phyloP scores from a whole-genome alignment of 192 early-diverging fungal species.

The Entomortierella lignicola region DNA sequence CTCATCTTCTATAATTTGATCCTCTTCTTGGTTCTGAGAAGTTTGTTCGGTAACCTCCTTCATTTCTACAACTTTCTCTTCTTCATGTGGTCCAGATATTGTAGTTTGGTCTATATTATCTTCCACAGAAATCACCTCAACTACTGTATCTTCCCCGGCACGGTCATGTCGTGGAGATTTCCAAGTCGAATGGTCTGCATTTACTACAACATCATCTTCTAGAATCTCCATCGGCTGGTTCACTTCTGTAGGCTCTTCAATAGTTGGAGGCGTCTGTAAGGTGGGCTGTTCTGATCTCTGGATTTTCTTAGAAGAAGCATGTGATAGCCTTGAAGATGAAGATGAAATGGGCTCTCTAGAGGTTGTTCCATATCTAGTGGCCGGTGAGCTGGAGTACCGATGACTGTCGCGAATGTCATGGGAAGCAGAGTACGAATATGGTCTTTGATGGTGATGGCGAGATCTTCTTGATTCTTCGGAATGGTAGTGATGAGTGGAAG shows the following conservation, averaged over 20 bases:
- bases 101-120: not conserved
- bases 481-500: not conserved
- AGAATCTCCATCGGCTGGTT: slow-evolving; percentile 1
- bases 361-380: not conserved
- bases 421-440: not conserved
- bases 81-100: not conserved
- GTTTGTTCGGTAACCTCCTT: too few species aligned
- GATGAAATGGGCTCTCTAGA: not conserved
- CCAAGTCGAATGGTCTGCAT: not conserved
- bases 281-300: not conserved
- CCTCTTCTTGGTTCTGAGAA: too few species aligned
- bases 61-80: not conserved
- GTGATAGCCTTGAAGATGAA: not conserved
- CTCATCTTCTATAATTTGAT: too few species aligned
- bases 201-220: not conserved
- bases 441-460: not conserved
- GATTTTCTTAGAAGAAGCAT: not conserved
- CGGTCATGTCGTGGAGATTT: not conserved
- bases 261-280: not conserved
- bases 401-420: not conserved
- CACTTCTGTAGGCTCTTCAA: not conserved
- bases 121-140: slow-evolving; percentile 4
- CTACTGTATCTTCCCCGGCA: not conserved
- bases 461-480: not conserved
- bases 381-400: not conserved